These are phyloP conservation scores for Gamsiella multidivaricata DNA, from an alignment of 192 early-diverging fungal species.

Conservation along the genomic window DNA sequence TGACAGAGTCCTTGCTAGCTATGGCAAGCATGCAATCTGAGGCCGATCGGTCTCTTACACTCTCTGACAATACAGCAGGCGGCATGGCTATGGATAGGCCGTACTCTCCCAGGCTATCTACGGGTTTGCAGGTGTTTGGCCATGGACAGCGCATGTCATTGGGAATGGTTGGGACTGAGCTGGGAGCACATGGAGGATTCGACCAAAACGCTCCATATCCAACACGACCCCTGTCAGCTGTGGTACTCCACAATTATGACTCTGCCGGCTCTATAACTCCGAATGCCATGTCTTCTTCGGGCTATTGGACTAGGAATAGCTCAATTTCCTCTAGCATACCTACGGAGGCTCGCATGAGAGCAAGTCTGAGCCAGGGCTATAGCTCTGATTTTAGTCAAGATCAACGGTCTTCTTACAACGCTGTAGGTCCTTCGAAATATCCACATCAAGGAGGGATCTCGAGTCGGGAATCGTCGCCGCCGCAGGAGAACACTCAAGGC, in stretches of 20 bases:
- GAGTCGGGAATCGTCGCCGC: constrained; percentile 28
- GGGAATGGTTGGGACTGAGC: constrained; percentile 21
- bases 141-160: constrained; percentile 30
- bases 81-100: constrained; percentile 5
- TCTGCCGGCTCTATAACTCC: not conserved
- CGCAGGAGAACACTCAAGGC: constrained; percentile 2
- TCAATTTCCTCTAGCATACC: constrained; percentile 11
- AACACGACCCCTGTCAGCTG: constrained; percentile 10
- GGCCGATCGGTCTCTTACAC: not conserved
- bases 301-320: constrained; percentile 15
- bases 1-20: constrained; percentile 32
- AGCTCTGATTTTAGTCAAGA: constrained; percentile 20
- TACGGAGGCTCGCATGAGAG: constrained; percentile 5
- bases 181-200: constrained; percentile 6
- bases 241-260: not conserved
- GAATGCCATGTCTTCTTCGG: constrained; percentile 24
- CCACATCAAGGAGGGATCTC: not conserved
- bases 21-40: constrained; percentile 3
- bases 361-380: constrained; percentile 13
- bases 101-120: constrained; percentile 22
- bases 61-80: constrained; percentile 7
- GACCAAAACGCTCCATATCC: constrained; percentile 7
- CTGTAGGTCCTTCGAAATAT: not conserved
- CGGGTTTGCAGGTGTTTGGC: constrained; percentile 2
- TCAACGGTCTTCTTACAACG: not conserved